phyloP scores from a whole-genome alignment of 108 stramenopile genomes.

The Skeletonema marinoi region DNA sequence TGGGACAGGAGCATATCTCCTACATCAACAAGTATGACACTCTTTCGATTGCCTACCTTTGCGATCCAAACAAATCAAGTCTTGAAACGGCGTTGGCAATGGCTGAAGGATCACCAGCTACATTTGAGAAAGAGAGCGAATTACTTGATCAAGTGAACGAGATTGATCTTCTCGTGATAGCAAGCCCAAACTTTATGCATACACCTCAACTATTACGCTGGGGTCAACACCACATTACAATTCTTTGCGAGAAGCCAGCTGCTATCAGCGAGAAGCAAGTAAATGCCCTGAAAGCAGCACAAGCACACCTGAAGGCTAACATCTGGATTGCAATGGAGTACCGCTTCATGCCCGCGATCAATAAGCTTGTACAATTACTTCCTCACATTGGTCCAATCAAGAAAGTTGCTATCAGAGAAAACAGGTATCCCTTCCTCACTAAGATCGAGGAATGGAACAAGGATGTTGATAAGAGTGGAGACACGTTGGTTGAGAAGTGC shows the following conservation, averaged over 20 bases:
- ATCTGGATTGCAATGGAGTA: conserved; percentile 92
- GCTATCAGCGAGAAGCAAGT: conserved; percentile 77
- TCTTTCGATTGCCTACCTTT: conserved; percentile 68
- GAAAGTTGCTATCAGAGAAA: conserved; percentile 84
- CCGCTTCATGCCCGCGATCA: conserved; percentile 84
- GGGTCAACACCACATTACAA: conserved; percentile 66
- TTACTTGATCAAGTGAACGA: conserved; percentile 56
- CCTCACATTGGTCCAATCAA: conserved; percentile 77
- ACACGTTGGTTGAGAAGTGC: conserved; percentile 86
- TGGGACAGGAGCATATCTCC: conserved; percentile 80
- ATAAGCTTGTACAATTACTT: conserved; percentile 64
- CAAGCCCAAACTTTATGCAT: conserved; percentile 81
- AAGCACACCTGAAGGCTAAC: conserved; percentile 53
- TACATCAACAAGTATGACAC: conserved; percentile 76
- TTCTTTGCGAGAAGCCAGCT: conserved; percentile 81
- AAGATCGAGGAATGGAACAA: conserved; percentile 86
- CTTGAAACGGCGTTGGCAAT: conserved; percentile 41
- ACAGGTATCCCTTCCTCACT: conserved; percentile 82
- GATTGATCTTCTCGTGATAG: conserved; percentile 84
- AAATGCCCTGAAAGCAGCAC: conserved; percentile 45
- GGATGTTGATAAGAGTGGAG: conserved; percentile 72
- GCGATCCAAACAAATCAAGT: conserved; percentile 67
- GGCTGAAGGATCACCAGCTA: conserved; percentile 26
- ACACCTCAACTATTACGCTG: conserved; percentile 71
- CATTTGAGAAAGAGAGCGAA: conserved; percentile 60